Evolutionary conservation across 257 asterid species (phyloP), one percentile per base, ranked within the genome.

Genomic region (Solanum paucissectum): DNA sequence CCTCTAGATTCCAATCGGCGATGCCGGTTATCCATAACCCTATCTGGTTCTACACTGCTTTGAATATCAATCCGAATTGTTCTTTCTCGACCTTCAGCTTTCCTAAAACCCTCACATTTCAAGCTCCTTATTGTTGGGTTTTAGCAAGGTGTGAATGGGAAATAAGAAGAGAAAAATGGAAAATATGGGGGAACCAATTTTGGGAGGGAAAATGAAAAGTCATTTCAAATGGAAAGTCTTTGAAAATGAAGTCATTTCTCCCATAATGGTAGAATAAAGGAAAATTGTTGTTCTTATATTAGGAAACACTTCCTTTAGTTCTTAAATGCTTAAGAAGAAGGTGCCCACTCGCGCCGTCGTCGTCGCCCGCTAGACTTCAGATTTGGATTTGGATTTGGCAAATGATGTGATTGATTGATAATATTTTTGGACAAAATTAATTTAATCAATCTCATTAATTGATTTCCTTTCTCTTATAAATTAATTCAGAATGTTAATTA

Each of bases 41-140:
- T 42, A 42, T 25, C 2, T 42, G 62, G 84, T 2, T 40, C 37
- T 42, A 27, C 21, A 14, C 62, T 42, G 4, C n/a, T 14, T 42
- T n/a, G 3, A 25, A 8, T 77, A 40, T 42, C 34, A 77, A 25
- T 44, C 37, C 37, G 3, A 42, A 77, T 23, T n/a, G n/a, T 60
- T 27, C 32, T 52, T 29, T 12, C 18, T 60, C 33, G 23, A 38
- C 60, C 69, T 83, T 58, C 37, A 40, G 9, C 40, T 86, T 37
- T 40, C 87, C 87, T 75, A 85, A 87, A 23, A 87, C 62, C 87
- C 83, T 83, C 75, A 25, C 55, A 76, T 89, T 87, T 77, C 88
- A 76, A 83, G 38, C 60, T 81, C 62, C 37, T 68, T 69, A 38
- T 38, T 52, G 23, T 52, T 52, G 23, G 62, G 9, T 52, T 52